Conservation (phyloP, 345 rosid genomes). For the Dovyalis caffra region DNA sequence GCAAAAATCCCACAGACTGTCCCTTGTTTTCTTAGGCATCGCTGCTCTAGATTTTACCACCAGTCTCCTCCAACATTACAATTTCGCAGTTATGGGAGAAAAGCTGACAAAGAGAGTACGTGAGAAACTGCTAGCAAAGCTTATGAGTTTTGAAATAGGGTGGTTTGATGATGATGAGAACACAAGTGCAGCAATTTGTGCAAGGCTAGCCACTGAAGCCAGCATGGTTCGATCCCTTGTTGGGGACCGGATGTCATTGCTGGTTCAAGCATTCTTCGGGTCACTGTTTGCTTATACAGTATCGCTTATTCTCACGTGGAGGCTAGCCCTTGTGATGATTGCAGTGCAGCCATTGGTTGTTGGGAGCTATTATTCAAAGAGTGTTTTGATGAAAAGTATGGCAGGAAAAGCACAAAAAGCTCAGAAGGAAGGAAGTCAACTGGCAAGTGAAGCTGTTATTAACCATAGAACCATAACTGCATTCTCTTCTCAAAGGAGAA, state of each 20-base stretch:
- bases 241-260: constrained; percentile 62
- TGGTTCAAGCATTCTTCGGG: constrained; percentile 57
- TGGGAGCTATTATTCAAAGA: constrained; percentile 55
- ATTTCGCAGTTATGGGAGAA: constrained; percentile 64
- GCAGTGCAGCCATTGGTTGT: constrained; percentile 58
- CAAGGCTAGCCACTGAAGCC: constrained; percentile 63
- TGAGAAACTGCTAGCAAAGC: constrained; percentile 47
- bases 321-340: constrained; percentile 54
- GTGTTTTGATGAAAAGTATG: constrained; percentile 55
- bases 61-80: constrained; percentile 59
- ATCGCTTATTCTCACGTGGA: constrained; percentile 54
- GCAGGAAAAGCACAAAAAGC: constrained; percentile 61
- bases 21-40: constrained; percentile 50
- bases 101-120: constrained; percentile 58
- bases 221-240: constrained; percentile 53
- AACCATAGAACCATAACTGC: constrained; percentile 78
- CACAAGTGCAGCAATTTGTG: constrained; percentile 62
- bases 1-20: constrained; percentile 43
- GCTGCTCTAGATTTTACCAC: constrained; percentile 48
- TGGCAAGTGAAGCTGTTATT: constrained; percentile 61
- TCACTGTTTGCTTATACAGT: constrained; percentile 49
- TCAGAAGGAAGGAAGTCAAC: constrained; percentile 67
- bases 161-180: constrained; percentile 73
- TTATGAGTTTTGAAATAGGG: constrained; percentile 60
- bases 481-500: constrained; percentile 66